Conservation (phyloP, 2,329 filamentous ascomycete species). For the Ciborinia camelliae region DNA sequence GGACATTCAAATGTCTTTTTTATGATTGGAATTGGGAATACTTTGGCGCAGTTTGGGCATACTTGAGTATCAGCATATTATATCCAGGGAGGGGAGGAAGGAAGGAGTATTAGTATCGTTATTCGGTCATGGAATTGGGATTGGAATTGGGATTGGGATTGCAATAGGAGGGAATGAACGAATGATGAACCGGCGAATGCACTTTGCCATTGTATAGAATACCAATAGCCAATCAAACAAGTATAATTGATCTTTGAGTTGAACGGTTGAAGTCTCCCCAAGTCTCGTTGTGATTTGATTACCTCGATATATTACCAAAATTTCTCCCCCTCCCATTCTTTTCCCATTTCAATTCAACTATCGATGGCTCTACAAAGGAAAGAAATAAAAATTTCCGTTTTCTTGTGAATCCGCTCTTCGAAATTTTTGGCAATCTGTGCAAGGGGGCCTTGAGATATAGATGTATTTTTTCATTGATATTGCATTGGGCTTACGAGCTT, state of each 20-base stretch:
- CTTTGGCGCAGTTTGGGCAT: conserved; percentile 4
- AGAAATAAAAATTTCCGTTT: too few species aligned
- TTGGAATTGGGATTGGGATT: background rate
- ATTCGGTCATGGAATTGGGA: background rate
- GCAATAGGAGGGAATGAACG: background rate
- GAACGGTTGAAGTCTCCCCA: background rate
- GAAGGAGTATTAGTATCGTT: background rate
- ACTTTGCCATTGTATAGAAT: background rate
- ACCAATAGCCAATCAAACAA: background rate
- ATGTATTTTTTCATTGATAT: too few species aligned
- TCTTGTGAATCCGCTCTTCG: too few species aligned
- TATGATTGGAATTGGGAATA: background rate
- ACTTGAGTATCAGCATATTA: conserved; percentile 8
- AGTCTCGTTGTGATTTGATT: background rate
- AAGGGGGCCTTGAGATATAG: too few species aligned
- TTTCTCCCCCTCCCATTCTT: too few species aligned
- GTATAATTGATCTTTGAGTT: background rate
- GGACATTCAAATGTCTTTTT: background rate
- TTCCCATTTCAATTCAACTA: too few species aligned
- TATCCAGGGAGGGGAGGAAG: conserved; percentile 9
- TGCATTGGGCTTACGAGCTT: too few species aligned
- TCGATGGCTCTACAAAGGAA: too few species aligned
- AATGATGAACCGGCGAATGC: conserved; percentile 4
- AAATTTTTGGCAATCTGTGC: too few species aligned
- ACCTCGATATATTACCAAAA: background rate